These are phyloP conservation scores for Lactarius tabidus DNA, from an alignment of 768 basidiomycete species.

Conservation along the genomic window DNA sequence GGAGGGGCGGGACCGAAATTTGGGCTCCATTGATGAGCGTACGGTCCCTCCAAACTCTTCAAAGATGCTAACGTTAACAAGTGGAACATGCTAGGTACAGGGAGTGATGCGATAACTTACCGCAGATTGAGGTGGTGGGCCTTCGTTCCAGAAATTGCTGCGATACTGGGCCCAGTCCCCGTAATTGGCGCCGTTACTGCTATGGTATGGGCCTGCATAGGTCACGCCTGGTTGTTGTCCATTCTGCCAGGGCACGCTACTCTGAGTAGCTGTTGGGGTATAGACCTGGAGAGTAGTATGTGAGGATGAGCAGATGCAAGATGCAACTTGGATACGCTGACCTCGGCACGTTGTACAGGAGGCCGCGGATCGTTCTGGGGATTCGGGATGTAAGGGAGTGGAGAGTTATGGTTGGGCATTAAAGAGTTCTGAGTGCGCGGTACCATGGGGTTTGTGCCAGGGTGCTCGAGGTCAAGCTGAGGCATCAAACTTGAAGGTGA, in stretches of 20 bases:
- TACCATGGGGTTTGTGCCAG: neutral
- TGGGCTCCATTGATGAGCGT: neutral
- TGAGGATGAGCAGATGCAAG: neutral
- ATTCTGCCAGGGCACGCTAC: neutral
- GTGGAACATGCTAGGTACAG: neutral
- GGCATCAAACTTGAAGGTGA: neutral
- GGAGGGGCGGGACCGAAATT: neutral
- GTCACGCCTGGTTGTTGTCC: neutral
- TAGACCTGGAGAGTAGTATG: neutral
- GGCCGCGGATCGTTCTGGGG: neutral
- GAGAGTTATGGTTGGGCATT: neutral
- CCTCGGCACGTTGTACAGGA: neutral
- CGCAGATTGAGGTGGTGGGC: neutral
- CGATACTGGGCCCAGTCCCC: neutral
- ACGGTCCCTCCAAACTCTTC: neutral
- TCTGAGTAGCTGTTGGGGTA: neutral
- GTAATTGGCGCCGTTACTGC: neutral
- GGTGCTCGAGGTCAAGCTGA: neutral
- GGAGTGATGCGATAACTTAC: neutral
- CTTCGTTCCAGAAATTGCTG: neutral
- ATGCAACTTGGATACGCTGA: neutral
- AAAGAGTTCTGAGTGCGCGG: neutral
- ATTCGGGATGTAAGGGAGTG: neutral
- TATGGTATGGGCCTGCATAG: neutral
- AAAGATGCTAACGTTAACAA: neutral